Evolutionary conservation across 2,329 filamentous ascomycete genomes (phyloP).

Genomic region (Periconia sp.): DNA sequence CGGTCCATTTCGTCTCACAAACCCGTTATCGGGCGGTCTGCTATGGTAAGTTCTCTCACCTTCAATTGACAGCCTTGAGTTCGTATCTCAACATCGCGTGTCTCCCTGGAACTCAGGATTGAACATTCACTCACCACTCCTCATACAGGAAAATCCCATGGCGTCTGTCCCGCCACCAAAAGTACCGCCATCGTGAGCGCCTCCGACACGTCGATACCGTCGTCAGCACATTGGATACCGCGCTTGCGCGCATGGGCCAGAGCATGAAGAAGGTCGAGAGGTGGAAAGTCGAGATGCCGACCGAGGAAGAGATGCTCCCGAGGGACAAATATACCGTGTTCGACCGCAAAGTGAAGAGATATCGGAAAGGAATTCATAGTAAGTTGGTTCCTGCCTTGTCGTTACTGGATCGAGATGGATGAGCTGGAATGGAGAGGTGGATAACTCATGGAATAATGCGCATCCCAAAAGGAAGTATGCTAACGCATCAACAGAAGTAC

Average conservation of each 20-base stretch:
- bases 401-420: not conserved
- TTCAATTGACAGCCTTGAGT: not conserved
- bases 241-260: constrained; percentile 70
- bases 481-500: constrained; percentile 58
- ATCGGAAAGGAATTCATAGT: constrained; percentile 98
- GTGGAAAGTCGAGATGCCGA: constrained; percentile 97
- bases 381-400: constrained; percentile 45
- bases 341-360: constrained; percentile 91
- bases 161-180: constrained; percentile 77
- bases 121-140: not conserved
- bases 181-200: constrained; percentile 48
- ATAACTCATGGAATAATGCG: not conserved
- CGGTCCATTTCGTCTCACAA: constrained; percentile 43
- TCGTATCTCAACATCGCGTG: not conserved
- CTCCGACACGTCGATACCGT: constrained; percentile 72
- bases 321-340: constrained; percentile 98
- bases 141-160: constrained; percentile 84
- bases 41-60: constrained; percentile 32
- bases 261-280: constrained; percentile 75
- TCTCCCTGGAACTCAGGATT: not conserved
- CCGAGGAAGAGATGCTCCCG: constrained; percentile 91
- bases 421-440: not conserved
- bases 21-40: constrained; percentile 42
- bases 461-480: constrained; percentile 46
- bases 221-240: constrained; percentile 78